A percentile compares a stretch with the other conserved stretches of the same genome.
These are phyloP conservation scores for barley (Hordeum vulgare) DNA, from an alignment of 176 grass and related monocot genomes.

Conservation along the genomic window MorexV3_pseudomolecules_assembly NC_058518.1:6279829-6280328, in stretches of 20 bases:
- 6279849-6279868: no score
- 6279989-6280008: no score
- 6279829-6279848: no score
- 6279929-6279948: rapidly evolving
- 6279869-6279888: no score
- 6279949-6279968: not conserved
- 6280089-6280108: not conserved
- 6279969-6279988: no score
- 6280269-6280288: not conserved
- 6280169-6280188: not conserved
- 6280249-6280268: not conserved
- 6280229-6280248: not conserved
- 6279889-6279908: no score
- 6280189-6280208: no score
- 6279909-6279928: not conserved
- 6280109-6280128: not conserved
- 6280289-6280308: not conserved
- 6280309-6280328: not conserved
- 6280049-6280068: not conserved
- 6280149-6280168: not conserved
- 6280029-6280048: not conserved
- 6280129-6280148: not conserved
- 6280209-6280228: not conserved
- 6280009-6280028: no score
- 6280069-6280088: not conserved